phyloP scores from a whole-genome alignment of 768 basidiomycete genomes.

The Rhodotorula paludigena region DNA sequence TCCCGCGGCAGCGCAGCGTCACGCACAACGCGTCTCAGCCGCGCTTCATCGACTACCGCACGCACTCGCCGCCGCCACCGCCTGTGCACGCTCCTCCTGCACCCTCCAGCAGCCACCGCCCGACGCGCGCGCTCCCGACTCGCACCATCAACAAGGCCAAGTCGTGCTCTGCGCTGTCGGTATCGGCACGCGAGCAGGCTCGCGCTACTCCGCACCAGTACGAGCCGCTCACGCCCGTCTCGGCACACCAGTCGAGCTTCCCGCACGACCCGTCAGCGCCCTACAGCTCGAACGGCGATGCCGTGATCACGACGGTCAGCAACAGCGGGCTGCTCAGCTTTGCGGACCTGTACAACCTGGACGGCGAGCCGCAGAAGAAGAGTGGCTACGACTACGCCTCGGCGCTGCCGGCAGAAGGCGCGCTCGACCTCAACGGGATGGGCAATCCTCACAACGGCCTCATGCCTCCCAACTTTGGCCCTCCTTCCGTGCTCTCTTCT shows the following conservation, averaged over 20 bases:
- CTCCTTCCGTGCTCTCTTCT: slow-evolving; percentile 19
- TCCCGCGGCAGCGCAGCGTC: not conserved
- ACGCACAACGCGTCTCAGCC: not conserved
- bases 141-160: slow-evolving; percentile 37
- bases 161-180: slow-evolving; percentile 31
- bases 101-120: not conserved
- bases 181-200: slow-evolving; percentile 6
- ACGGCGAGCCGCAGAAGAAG: slow-evolving; percentile 30
- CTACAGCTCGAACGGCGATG: slow-evolving; percentile 30
- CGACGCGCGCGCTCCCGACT: slow-evolving; percentile 24
- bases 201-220: not conserved
- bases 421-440: slow-evolving; percentile 17
- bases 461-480: not conserved
- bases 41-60: slow-evolving; percentile 27
- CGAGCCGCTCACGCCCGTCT: slow-evolving; percentile 36
- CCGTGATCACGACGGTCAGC: not conserved
- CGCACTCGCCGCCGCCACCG: slow-evolving; percentile 3
- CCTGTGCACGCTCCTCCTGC: not conserved
- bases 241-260: slow-evolving; percentile 10
- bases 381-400: not conserved
- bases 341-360: slow-evolving; percentile 36
- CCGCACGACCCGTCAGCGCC: slow-evolving; percentile 14
- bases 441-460: not conserved
- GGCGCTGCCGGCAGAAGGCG: too few species aligned
- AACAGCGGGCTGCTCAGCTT: slow-evolving; percentile 36